These are phyloP conservation scores for Zymoseptoria ardabiliae DNA, from an alignment of 2,329 filamentous ascomycete species.

Conservation along the genomic window DNA sequence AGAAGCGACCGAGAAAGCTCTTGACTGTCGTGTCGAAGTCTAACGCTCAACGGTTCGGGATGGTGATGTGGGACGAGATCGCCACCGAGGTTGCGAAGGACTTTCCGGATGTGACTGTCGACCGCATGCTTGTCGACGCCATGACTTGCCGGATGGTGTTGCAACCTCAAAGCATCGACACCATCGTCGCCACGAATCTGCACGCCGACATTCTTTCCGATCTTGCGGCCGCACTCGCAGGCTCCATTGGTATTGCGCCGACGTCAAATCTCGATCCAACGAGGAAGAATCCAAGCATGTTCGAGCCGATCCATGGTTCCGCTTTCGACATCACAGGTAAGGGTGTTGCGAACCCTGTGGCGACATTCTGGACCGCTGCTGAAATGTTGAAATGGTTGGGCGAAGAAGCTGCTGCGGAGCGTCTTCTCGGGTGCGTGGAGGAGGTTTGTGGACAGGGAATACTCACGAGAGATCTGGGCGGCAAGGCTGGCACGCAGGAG, in stretches of 20 bases:
- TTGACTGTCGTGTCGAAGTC: constrained; percentile 60
- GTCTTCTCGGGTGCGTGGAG: constrained; percentile 48
- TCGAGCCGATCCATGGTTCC: constrained; percentile 52
- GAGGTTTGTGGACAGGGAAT: constrained; percentile 46
- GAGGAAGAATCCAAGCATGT: constrained; percentile 52
- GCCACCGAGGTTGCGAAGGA: constrained; percentile 48
- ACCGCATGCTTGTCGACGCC: constrained; percentile 62
- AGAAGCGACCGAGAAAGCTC: constrained; percentile 48
- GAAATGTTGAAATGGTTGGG: constrained; percentile 55
- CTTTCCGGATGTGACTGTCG: constrained; percentile 51
- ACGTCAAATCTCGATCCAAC: constrained; percentile 63
- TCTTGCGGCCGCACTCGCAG: constrained; percentile 62
- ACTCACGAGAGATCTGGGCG: constrained; percentile 49
- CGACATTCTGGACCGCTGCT: constrained; percentile 52
- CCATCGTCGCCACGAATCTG: constrained; percentile 57
- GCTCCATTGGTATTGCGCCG: constrained; percentile 64
- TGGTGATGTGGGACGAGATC: constrained; percentile 63
- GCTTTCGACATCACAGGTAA: constrained; percentile 54
- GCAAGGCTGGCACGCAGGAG: constrained; percentile 35
- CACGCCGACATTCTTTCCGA: constrained; percentile 63
- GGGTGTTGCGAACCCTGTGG: constrained; percentile 55
- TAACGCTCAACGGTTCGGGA: constrained; percentile 58
- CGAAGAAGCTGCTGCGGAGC: constrained; percentile 44
- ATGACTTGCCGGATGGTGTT: constrained; percentile 60
- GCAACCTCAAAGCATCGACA: constrained; percentile 53